Conservation (phyloP, 306 rosid genomes). For the Vicia sativa region DNA sequence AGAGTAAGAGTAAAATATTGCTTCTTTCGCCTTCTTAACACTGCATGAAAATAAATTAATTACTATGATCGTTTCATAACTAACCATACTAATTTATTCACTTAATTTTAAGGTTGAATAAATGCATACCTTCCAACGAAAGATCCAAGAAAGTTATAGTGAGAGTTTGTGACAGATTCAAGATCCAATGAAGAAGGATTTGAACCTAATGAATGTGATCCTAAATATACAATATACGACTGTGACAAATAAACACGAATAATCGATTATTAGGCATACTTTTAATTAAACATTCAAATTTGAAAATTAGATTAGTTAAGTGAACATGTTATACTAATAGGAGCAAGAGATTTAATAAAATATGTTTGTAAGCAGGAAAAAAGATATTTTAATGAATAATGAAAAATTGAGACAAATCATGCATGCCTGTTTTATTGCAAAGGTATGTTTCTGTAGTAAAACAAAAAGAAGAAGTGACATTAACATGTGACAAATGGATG, state of each 20-base stretch:
- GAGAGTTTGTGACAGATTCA: conserved; percentile 44
- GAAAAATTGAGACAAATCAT: not conserved
- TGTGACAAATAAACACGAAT: conserved; percentile 7
- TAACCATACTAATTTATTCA: no score
- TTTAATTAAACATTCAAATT: no score
- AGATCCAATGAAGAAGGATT: conserved; percentile 32
- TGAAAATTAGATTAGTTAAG: no score
- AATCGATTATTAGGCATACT: no score
- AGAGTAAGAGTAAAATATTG: conserved; percentile 66
- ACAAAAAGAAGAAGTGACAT: conserved; percentile 1
- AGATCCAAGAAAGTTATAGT: conserved; percentile 55
- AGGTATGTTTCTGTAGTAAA: not conserved
- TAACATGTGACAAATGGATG: not conserved
- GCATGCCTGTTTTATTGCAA: conserved; percentile 4
- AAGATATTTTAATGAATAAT: no score
- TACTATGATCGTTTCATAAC: no score
- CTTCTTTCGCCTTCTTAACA: conserved; percentile 49
- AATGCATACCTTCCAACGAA: conserved; percentile 57
- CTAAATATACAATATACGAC: conserved; percentile 80
- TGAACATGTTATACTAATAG: no score
- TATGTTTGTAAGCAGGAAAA: no score
- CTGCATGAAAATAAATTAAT: conserved; percentile 33
- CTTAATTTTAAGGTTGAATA: no score
- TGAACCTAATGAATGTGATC: conserved; percentile 47
- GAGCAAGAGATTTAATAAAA: no score